These are phyloP conservation scores for Eleusine indica DNA, from an alignment of 176 grass and related monocot genomes.

Conservation along the genomic window DNA sequence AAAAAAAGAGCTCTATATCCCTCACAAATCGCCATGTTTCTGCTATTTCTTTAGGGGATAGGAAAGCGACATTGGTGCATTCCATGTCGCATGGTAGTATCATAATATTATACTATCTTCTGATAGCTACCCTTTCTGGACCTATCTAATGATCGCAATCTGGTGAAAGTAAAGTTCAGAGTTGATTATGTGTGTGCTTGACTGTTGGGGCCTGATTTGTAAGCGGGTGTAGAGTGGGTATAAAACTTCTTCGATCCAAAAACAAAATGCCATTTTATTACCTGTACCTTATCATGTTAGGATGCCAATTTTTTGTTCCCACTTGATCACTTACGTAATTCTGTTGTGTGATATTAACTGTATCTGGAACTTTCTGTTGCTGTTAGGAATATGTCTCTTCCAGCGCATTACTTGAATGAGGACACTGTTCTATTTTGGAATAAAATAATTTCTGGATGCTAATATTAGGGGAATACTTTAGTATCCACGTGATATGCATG, in stretches of 20 bases:
- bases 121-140: constrained; percentile 32
- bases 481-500: constrained; percentile 31
- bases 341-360: constrained; percentile 19
- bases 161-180: constrained; percentile 21
- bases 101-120: constrained; percentile 46
- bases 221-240: constrained; percentile 18
- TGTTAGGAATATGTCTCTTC: constrained; percentile 13
- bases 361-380: neutral
- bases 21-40: constrained; percentile 37
- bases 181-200: constrained; percentile 25
- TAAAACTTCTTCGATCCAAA: constrained; percentile 8
- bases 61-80: constrained; percentile 39
- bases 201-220: neutral
- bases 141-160: constrained; percentile 30
- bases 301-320: neutral
- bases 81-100: constrained; percentile 30
- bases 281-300: neutral
- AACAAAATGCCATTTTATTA: neutral
- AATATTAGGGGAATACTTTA: constrained; percentile 33
- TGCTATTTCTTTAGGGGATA: constrained; percentile 33
- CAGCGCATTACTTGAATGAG: constrained; percentile 23
- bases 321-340: constrained; percentile 20
- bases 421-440: constrained; percentile 22
- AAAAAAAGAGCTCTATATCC: neutral
- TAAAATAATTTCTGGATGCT: constrained; percentile 15